Percentiles rank a stretch among this genome's conserved stretches.
Evolutionary conservation across 495 filamentous ascomycete genomes (phyloP).

Genomic region (Polyplosphaeria fusca): DNA sequence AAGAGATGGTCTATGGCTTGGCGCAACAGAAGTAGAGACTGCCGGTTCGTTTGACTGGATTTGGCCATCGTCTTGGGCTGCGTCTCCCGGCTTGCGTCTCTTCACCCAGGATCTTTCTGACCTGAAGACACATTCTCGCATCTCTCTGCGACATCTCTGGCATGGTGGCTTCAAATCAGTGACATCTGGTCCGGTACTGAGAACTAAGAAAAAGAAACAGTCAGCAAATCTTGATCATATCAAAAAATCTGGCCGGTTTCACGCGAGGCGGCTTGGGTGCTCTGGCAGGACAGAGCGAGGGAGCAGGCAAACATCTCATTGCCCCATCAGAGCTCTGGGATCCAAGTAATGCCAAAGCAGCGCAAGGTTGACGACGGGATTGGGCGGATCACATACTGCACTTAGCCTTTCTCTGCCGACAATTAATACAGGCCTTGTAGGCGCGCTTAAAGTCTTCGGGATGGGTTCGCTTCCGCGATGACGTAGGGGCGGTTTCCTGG

Average conservation of each 20-base stretch:
- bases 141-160: constrained; percentile 30
- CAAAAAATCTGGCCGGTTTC: too few relatives aligned
- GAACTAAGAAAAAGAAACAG: too few relatives aligned
- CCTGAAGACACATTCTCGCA: constrained; percentile 33
- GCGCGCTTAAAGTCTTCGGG: constrained; percentile 35
- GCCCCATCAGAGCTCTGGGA: too few relatives aligned
- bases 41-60: background rate
- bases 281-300: too few relatives aligned
- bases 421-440: constrained; percentile 37
- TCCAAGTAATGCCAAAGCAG: too few relatives aligned
- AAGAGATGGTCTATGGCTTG: background rate
- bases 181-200: constrained; percentile 20
- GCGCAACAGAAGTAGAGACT: too few relatives aligned
- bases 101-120: constrained; percentile 32
- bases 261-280: too few relatives aligned
- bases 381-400: too few relatives aligned
- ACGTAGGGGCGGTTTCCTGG: background rate
- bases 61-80: background rate
- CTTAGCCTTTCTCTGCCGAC: constrained; percentile 30
- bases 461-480: constrained; percentile 20
- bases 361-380: too few relatives aligned
- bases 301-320: too few relatives aligned
- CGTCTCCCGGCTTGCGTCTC: constrained; percentile 26
- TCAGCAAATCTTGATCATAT: too few relatives aligned
- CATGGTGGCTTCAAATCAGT: constrained; percentile 28